Evolutionary conservation across 2,329 filamentous ascomycete genomes (phyloP).

Genomic region (Aspergillus udagawae): DNA sequence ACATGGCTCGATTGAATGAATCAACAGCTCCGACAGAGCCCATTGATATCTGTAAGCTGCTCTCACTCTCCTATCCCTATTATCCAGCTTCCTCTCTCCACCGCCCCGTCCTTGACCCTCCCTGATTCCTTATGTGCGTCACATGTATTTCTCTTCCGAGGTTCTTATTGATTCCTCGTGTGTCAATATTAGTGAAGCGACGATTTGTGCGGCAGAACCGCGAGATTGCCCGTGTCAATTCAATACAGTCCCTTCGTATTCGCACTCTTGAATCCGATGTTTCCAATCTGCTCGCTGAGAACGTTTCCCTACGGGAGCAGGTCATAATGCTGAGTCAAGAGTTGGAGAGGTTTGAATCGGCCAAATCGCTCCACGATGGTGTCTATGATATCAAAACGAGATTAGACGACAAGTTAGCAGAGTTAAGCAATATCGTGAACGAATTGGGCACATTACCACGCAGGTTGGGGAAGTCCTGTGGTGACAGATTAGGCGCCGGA

Average conservation of each 20-base stretch:
- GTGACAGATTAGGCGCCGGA: slow-evolving; percentile 10
- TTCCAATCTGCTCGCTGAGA: slow-evolving; percentile 57
- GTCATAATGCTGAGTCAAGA: slow-evolving; percentile 55
- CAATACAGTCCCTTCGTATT: slow-evolving; percentile 61
- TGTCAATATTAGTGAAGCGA: slow-evolving; percentile 51
- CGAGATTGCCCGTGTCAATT: slow-evolving; percentile 62
- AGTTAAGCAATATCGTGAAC: slow-evolving; percentile 51
- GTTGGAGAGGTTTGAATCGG: slow-evolving; percentile 45
- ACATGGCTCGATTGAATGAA: slow-evolving; percentile 50
- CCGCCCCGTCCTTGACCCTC: not conserved
- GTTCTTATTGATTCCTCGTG: not conserved
- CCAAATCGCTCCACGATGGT: slow-evolving; percentile 43
- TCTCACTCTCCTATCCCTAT: not conserved
- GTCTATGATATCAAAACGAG: slow-evolving; percentile 51
- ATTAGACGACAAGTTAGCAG: slow-evolving; percentile 54
- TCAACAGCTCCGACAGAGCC: slow-evolving; percentile 42
- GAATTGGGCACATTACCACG: slow-evolving; percentile 49
- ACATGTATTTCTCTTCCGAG: not conserved
- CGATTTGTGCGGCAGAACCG: slow-evolving; percentile 63
- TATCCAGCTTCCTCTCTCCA: not conserved
- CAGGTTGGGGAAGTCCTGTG: slow-evolving; percentile 19
- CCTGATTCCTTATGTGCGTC: not conserved
- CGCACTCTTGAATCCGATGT: slow-evolving; percentile 61
- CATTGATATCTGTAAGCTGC: slow-evolving; percentile 44
- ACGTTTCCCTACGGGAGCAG: slow-evolving; percentile 56